Conservation (phyloP, 2,329 filamentous ascomycete species). For the Cercospora sp. region DNA sequence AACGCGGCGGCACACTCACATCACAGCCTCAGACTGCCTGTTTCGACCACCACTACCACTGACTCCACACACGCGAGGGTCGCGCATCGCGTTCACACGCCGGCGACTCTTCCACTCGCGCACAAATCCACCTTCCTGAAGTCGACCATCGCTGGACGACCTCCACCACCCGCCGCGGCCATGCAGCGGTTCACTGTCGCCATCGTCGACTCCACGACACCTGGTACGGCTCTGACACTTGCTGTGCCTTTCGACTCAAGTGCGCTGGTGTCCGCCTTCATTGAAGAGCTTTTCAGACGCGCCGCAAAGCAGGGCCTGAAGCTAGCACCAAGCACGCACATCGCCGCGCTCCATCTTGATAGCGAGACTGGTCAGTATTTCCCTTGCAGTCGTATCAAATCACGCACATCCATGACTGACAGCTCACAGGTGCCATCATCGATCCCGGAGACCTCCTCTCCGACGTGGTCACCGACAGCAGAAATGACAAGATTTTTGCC, state of each 20-base stretch:
- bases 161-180: neutral
- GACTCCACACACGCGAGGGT: neutral
- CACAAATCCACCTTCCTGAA: neutral
- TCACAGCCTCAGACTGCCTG: neutral
- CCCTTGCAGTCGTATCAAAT: neutral
- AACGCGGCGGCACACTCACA: neutral
- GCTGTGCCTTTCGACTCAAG: constrained; percentile 28
- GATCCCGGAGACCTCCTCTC: constrained; percentile 34
- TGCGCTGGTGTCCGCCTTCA: constrained; percentile 24
- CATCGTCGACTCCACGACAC: constrained; percentile 20
- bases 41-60: neutral
- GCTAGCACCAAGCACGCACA: constrained; percentile 23
- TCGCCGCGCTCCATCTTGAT: constrained; percentile 32
- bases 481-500: constrained; percentile 33
- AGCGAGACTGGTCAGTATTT: constrained; percentile 7
- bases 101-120: neutral
- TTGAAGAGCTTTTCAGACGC: constrained; percentile 29
- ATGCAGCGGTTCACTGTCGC: constrained; percentile 35
- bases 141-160: neutral
- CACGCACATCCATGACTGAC: neutral
- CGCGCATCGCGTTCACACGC: neutral
- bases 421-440: constrained; percentile 32
- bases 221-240: constrained; percentile 18
- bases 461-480: constrained; percentile 29
- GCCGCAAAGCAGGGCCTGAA: constrained; percentile 19